Conservation (phyloP, 192 early-diverging fungal genomes). For the Martensiomyces pterosporus region DNA sequence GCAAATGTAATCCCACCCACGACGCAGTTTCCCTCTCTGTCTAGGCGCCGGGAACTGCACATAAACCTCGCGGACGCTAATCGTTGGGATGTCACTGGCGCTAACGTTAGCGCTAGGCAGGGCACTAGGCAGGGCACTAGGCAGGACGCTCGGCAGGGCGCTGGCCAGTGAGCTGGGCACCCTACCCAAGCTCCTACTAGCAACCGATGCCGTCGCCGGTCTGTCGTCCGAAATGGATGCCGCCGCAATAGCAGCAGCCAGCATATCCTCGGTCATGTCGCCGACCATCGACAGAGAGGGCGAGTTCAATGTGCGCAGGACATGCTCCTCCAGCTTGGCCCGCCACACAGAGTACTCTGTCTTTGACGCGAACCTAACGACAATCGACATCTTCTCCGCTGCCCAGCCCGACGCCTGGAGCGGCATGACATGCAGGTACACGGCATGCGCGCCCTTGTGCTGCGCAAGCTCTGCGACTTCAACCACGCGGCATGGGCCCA, state of each 20-base stretch:
- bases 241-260: slow-evolving; percentile 42
- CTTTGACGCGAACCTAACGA: slow-evolving; percentile 36
- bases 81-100: slow-evolving; percentile 32
- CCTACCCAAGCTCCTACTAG: no score
- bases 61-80: slow-evolving; percentile 48
- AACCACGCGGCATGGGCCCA: slow-evolving; percentile 32
- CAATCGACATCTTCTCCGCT: slow-evolving; percentile 19
- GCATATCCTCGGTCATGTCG: slow-evolving; percentile 19
- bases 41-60: slow-evolving; percentile 35
- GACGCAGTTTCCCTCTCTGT: slow-evolving; percentile 37
- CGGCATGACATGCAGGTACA: slow-evolving; percentile 26
- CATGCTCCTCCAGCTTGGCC: slow-evolving; percentile 34
- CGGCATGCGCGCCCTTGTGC: slow-evolving; percentile 31
- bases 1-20: slow-evolving; percentile 47
- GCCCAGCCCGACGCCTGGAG: neutral
- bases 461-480: slow-evolving; percentile 46
- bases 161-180: slow-evolving; percentile 28
- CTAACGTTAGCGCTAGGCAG: slow-evolving; percentile 16
- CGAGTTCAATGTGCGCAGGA: slow-evolving; percentile 29
- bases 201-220: slow-evolving; percentile 3
- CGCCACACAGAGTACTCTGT: slow-evolving; percentile 37
- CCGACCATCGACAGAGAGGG: slow-evolving; percentile 25
- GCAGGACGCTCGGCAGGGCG: slow-evolving; percentile 16
- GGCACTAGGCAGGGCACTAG: no score
- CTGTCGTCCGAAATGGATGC: slow-evolving; percentile 27